Evolutionary conservation across 768 basidiomycete genomes (phyloP), one percentile per base, ranked within the genome.

Genomic region (Tephrocybe sp.): DNA sequence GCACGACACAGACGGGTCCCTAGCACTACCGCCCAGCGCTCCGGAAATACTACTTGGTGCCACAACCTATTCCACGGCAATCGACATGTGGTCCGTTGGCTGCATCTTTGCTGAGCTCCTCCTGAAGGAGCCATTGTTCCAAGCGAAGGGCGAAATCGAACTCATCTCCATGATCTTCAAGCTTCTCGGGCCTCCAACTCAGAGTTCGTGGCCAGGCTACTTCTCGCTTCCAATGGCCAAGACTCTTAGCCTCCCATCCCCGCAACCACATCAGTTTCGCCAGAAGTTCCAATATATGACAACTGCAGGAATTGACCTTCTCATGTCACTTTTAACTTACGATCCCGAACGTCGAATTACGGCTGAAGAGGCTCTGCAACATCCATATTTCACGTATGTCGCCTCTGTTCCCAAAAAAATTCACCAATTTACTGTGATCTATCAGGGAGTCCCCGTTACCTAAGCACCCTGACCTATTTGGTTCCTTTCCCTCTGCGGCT

Each of bases 71-170:
- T 89, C 92, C 12, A 99, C 95, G 16, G 87, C 94, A 0, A 82
- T 99, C 49, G 97, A 99, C 65, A 83, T 98, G 80, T 99, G 97
- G 97, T 95, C 92, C 42, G 92, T 97, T 9, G 97, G 97, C 7
- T 99, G 97, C 73, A 97, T 99, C 57, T 97, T 98, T 61, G 94
- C 91, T 12, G 97, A 99, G 66, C 75, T 99, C 41, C 82, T 99
- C 59, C 75, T 95, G 57, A 94, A 94, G 56, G 93, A 97, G 66
- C 93, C 97, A 2, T 74, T 98, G n/a, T 93, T 98, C 65, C 95
- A 94, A 69, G 94, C 94, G n/a, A 88, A 94, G 61, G 85, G 85
- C 31, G 97, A 99, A 64, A 73, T 95, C 12, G 95, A 99, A 61
- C 83, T 98, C 53, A 74, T 98, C 41, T 80, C 82, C 42, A 89